These are phyloP conservation scores for Coemansia sp. DNA, from an alignment of 192 early-diverging fungal genomes.

Conservation along the genomic window DNA sequence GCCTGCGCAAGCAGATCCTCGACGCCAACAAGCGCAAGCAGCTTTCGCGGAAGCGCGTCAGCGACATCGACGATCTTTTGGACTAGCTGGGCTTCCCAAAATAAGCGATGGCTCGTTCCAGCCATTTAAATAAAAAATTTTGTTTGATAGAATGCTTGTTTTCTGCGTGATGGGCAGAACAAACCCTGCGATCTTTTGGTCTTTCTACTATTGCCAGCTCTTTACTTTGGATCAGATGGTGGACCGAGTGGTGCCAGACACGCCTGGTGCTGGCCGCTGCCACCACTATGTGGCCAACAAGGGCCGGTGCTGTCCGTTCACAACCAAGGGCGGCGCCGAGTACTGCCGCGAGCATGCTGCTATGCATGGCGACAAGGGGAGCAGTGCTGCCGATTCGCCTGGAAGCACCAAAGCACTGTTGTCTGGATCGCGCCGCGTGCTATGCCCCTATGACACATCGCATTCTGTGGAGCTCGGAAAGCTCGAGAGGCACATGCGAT, in stretches of 20 bases:
- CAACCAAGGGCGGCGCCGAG: slow-evolving; percentile 53
- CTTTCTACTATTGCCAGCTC: background rate
- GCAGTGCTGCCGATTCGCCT: too few species aligned
- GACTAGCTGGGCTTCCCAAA: slow-evolving; percentile 20
- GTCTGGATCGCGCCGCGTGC: slow-evolving; percentile 53
- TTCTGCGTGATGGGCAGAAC: too few species aligned
- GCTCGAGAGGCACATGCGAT: slow-evolving; percentile 61
- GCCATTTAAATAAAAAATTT: background rate
- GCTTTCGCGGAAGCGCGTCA: slow-evolving; percentile 47
- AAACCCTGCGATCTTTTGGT: too few species aligned
- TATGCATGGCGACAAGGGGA: background rate
- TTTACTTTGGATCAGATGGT: background rate
- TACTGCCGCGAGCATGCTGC: slow-evolving; percentile 72
- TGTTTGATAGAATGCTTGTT: too few species aligned
- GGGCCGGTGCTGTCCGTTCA: slow-evolving; percentile 64
- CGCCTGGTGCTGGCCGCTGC: slow-evolving; percentile 21
- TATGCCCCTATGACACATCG: slow-evolving; percentile 70
- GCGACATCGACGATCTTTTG: slow-evolving; percentile 40
- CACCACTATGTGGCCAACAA: slow-evolving; percentile 61
- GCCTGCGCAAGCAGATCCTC: slow-evolving; percentile 73
- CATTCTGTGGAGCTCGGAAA: slow-evolving; percentile 62
- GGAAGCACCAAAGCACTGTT: too few species aligned
- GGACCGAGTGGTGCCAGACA: slow-evolving; percentile 1
- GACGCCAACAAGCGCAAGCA: slow-evolving; percentile 68
- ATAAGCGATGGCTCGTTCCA: too few species aligned